Conservation (phyloP, 164 flowering plant species). For the Vitis vinifera region DNA sequence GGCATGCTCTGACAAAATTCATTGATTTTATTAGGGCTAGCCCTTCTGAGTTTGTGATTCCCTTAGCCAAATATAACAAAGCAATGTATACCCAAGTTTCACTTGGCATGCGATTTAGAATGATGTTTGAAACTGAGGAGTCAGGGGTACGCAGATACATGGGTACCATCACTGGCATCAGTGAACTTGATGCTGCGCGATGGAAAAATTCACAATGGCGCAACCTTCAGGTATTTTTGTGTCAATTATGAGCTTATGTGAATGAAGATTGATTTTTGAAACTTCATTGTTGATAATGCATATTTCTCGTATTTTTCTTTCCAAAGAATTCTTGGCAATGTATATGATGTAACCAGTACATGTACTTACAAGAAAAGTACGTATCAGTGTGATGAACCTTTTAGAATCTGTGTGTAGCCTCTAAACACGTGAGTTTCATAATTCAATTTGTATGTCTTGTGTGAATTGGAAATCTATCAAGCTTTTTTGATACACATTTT, state of each 20-base stretch:
- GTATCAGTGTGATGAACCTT: too few species aligned
- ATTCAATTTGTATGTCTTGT: too few species aligned
- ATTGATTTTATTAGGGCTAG: constrained; percentile 66
- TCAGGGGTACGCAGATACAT: constrained; percentile 90
- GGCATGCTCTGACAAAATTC: not conserved
- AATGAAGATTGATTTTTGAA: not conserved
- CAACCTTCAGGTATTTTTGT: constrained; percentile 72
- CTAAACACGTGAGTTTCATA: too few species aligned
- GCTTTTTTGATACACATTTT: too few species aligned
- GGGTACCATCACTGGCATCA: constrained; percentile 90
- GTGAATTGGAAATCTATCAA: too few species aligned
- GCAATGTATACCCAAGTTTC: constrained; percentile 93
- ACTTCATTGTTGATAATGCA: not conserved
- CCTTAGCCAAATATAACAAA: constrained; percentile 86
- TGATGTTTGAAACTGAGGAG: constrained; percentile 98
- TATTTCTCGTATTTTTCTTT: too few species aligned
- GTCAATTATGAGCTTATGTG: not conserved
- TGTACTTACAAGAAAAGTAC: too few species aligned
- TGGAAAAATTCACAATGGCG: constrained; percentile 98
- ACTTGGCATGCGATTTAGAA: constrained; percentile 91
- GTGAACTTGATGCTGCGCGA: constrained; percentile 81
- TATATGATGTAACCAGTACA: too few species aligned
- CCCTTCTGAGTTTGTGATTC: constrained; percentile 91
- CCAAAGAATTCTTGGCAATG: too few species aligned
- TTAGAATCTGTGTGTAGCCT: too few species aligned